Conservation (phyloP, 2,329 filamentous ascomycete genomes). For the Paramyrothecium sp. region DNA sequence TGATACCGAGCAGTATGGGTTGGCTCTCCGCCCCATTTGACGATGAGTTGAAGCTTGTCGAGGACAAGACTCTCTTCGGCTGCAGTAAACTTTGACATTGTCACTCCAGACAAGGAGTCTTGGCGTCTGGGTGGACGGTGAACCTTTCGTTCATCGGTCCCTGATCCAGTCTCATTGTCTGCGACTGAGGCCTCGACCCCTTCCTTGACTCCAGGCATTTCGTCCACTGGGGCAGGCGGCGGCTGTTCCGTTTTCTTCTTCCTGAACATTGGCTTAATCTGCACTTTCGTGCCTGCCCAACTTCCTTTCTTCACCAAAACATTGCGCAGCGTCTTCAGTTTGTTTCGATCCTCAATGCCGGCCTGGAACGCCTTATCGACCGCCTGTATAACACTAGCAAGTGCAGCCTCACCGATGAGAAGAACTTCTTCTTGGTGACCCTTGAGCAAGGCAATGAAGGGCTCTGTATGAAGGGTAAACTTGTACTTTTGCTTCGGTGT, state of each 20-base stretch:
- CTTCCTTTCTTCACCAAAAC: conserved; percentile 89
- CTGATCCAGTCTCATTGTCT: conserved; percentile 18
- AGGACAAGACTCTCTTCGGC: conserved; percentile 89
- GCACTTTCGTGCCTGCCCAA: conserved; percentile 95
- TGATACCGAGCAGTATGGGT: conserved; percentile 97
- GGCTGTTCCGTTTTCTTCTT: conserved; percentile 72
- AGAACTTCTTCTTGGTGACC: conserved; percentile 96
- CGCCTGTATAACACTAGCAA: conserved; percentile 85
- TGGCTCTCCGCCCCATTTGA: conserved; percentile 98
- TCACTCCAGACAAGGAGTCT: conserved; percentile 85
- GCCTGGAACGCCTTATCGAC: conserved; percentile 78
- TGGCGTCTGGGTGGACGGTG: conserved; percentile 57
- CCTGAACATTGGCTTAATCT: conserved; percentile 99
- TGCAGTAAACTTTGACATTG: conserved; percentile 90
- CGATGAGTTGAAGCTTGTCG: conserved; percentile 94
- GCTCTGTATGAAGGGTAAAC: conserved; percentile 96
- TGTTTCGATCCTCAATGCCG: conserved; percentile 79
- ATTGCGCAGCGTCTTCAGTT: conserved; percentile 82
- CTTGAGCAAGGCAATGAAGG: conserved; percentile 91
- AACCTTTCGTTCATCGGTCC: conserved; percentile 14
- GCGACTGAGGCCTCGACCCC: conserved; percentile 18
- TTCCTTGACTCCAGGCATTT: conserved; percentile 29
- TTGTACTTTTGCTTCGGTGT: conserved; percentile 99
- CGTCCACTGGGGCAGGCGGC: conserved; percentile 25
- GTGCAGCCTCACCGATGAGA: conserved; percentile 84